Conservation (phyloP, 805 yeast species). For the Kuraishia piskuri region DNA sequence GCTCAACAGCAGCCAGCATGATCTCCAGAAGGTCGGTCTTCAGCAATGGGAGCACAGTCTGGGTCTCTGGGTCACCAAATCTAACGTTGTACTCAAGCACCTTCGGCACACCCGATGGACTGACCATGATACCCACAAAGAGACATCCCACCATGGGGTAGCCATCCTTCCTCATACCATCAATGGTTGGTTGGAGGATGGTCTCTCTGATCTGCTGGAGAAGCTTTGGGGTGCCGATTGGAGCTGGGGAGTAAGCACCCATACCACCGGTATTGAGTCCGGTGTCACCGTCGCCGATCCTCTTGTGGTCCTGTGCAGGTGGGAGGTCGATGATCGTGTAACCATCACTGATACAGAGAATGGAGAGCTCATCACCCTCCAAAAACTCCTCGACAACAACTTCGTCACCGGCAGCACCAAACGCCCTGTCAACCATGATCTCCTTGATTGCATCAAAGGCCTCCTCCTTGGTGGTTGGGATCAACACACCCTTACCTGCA, state of each 20-base stretch:
- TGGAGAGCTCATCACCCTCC: constrained; percentile 95
- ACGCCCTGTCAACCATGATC: constrained; percentile 83
- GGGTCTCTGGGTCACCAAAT: constrained; percentile 99
- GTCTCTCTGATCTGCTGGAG: constrained; percentile 60
- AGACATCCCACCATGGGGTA: constrained; percentile 92
- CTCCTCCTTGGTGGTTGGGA: constrained; percentile 78
- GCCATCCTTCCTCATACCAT: constrained; percentile 94
- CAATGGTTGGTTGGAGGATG: constrained; percentile 86
- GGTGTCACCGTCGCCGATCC: constrained; percentile 85
- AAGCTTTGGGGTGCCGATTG: constrained; percentile 76
- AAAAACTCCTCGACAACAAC: constrained; percentile 93
- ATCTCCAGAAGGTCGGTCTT: constrained; percentile 90
- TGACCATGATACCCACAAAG: constrained; percentile 91
- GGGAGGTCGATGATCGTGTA: constrained; percentile 87
- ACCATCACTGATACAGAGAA: constrained; percentile 89
- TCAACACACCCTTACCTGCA: constrained; percentile 96
- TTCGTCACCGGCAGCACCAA: constrained; percentile 91
- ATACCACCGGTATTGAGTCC: constrained; percentile 99
- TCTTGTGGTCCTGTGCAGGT: constrained; percentile 97
- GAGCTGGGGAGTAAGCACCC: constrained; percentile 99
- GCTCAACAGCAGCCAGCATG: constrained; percentile 90
- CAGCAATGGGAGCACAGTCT: constrained; percentile 85
- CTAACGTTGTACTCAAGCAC: constrained; percentile 96
- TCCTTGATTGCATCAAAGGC: constrained; percentile 77
- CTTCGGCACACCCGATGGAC: constrained; percentile 76